These are phyloP conservation scores for Candida labiduridarum DNA, from an alignment of 1,139 yeast genomes.

Conservation along the genomic window DNA sequence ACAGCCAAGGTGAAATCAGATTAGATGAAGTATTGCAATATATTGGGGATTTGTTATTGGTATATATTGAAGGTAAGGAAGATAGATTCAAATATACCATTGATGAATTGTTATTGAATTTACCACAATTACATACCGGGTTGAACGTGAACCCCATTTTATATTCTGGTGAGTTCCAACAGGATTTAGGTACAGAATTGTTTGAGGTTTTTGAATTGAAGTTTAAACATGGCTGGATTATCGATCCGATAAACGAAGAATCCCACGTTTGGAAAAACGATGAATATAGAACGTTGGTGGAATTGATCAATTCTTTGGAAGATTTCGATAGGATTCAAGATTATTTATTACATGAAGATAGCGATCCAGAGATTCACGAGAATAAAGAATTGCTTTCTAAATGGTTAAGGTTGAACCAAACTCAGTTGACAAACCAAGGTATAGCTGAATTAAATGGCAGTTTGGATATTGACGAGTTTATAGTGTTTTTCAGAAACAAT, in stretches of 20 bases:
- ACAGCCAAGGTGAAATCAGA: conserved; percentile 24
- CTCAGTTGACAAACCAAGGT: conserved; percentile 75
- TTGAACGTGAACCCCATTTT: conserved; percentile 73
- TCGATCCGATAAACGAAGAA: conserved; percentile 23
- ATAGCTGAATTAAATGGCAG: conserved; percentile 47
- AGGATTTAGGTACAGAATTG: conserved; percentile 36
- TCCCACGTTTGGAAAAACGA: conserved; percentile 18
- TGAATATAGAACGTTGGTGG: conserved; percentile 23
- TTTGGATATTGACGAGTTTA: conserved; percentile 42
- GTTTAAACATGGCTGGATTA: conserved; percentile 56
- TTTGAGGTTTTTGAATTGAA: conserved; percentile 43
- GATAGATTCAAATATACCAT: conserved; percentile 21
- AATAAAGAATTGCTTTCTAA: conserved; percentile 23
- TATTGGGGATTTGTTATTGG: conserved; percentile 47
- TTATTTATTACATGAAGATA: conserved; percentile 27
- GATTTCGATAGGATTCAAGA: conserved; percentile 53
- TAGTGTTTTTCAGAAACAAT: conserved; percentile 80
- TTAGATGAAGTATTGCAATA: conserved; percentile 40
- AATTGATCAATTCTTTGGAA: conserved; percentile 28
- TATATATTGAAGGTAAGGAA: conserved; percentile 19
- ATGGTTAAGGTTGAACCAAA: conserved; percentile 56
- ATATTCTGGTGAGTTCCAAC: conserved; percentile 59
- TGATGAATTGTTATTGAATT: conserved; percentile 43
- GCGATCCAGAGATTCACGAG: conserved; percentile 13
- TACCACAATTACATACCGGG: conserved; percentile 75